Base-by-base conservation (phyloP, 345 rosid genomes). In the Eucalyptus dawsonii region DNA sequence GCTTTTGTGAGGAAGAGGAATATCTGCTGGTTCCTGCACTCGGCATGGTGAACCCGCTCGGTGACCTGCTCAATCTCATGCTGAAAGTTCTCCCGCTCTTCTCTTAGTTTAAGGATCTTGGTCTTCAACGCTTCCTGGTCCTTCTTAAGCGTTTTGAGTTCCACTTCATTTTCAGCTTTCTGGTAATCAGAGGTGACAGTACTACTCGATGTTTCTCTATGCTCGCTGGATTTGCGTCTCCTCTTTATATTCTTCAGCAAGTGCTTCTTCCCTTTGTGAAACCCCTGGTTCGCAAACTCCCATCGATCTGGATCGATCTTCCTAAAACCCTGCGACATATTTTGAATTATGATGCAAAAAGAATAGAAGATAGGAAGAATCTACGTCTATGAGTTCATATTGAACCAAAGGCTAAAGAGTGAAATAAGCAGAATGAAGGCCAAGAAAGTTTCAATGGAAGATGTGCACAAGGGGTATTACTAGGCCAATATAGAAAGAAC, bases 231-330 rank as follows among this genome's bases (percentile, higher is more conserved):
- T 90, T 83, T 89, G 86, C 92, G 90, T 89, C 94, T 93, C 80
- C 95, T 92, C 92, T 91, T 93, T 27, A 95, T 95, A 88, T 87
- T 92, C 91, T 93, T 95, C 58, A 95, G 93, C 92, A 95, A 92
- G 90, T 93, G 94, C 89, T 88, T 93, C 89, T 95, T 92, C 88
- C 95, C 96, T 83, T 92, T 91, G 45, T 80, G 94, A 92, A 95
- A 95, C 67, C 89, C 93, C 25, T 93, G 95, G 86, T 95, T 94
- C 22, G 96, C 95, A 76, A 95, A 95, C 87, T 95, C 96, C 96
- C 97, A 95, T 89, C 93, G 91, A 56, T 95, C 95, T 3, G 94
- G 87, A 62, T 93, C 92, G 44, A 56, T 56, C 60, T 56, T 56
- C 60, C 60, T 56, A 56, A 56, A 56, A 56, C 60, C 60, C 60